Evolutionary conservation across 23 red algal species (phyloP), one percentile per base, ranked within the genome.

Genomic region (Chondrus crispus): DNA sequence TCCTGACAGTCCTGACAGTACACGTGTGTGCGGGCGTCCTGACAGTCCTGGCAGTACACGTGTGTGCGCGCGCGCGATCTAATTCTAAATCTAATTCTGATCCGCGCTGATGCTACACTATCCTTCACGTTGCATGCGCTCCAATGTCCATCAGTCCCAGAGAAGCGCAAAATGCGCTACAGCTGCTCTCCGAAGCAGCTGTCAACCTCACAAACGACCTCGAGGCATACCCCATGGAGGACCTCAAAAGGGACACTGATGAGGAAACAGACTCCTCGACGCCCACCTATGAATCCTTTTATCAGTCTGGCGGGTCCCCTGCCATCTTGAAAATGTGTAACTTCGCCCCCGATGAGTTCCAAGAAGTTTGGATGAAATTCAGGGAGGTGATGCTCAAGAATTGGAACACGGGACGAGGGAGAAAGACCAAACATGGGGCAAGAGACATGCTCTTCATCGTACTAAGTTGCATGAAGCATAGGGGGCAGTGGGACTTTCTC

Each of bases 251-350:
- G n/a, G 62, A 43, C 28, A 46, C 60, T 45, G 83, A 72, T 42
- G 83, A 87, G 38, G 83, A 87, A 74, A 87, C 46, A 2, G 83
- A 87, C 60, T 72, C 83, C 4, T n/a, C 26, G 3, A 71, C 33
- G 33, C 83, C 83, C 39, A 54, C 73, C 8, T 87, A 9, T 29
- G 83, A 87, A 24, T 47, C 16, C 9, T 87, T 87, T 51, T 74
- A 72, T 45, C 3, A 47, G 7, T 24, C 26, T 29, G 62, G 62
- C 12, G 83, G 83, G 20, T 47, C 41, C 13, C 62, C 51, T 29
- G 62, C 62, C 33, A 71, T 72, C 40, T 74, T 71, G 3, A 72
- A 72, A 70, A 87, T 43, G 4, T 39, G 2, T 4, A 87, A 72
- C 40, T 87, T 87, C 24, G 20, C 12, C 36, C 3, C 58, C 22